These are phyloP conservation scores for Linum lewisii DNA, from an alignment of 345 rosid genomes.

Conservation along the genomic window DNA sequence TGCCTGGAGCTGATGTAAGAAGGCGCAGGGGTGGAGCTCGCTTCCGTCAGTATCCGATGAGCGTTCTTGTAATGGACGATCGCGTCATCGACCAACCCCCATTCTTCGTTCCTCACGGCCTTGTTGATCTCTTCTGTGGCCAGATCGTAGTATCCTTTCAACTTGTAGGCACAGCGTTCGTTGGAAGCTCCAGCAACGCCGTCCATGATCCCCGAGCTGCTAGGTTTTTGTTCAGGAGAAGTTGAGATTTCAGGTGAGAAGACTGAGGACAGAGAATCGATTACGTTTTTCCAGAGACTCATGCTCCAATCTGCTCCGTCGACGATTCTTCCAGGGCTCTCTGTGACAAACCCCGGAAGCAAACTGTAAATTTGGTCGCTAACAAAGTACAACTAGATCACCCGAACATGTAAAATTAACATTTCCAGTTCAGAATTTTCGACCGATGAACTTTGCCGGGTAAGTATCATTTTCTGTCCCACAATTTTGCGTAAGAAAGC, in stretches of 20 bases:
- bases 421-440: no score
- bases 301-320: constrained; percentile 14
- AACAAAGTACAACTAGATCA: neutral
- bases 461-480: no score
- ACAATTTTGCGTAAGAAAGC: no score
- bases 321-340: neutral
- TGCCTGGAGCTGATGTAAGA: constrained; percentile 65
- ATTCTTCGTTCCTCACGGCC: constrained; percentile 85
- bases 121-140: constrained; percentile 75
- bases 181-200: constrained; percentile 34
- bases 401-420: neutral
- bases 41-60: constrained; percentile 61
- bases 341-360: neutral
- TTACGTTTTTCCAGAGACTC: constrained; percentile 53
- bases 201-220: constrained; percentile 35
- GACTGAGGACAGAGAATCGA: constrained; percentile 55
- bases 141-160: constrained; percentile 81
- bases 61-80: constrained; percentile 65
- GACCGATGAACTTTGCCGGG: no score
- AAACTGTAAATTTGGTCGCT: neutral
- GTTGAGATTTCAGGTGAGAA: constrained; percentile 25
- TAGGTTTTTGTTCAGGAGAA: constrained; percentile 21
- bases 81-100: constrained; percentile 80
- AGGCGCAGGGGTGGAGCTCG: constrained; percentile 57
- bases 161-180: constrained; percentile 81